Base-by-base conservation (phyloP, 352 stramenopile species). In the Globisporangium emineosum region DNA sequence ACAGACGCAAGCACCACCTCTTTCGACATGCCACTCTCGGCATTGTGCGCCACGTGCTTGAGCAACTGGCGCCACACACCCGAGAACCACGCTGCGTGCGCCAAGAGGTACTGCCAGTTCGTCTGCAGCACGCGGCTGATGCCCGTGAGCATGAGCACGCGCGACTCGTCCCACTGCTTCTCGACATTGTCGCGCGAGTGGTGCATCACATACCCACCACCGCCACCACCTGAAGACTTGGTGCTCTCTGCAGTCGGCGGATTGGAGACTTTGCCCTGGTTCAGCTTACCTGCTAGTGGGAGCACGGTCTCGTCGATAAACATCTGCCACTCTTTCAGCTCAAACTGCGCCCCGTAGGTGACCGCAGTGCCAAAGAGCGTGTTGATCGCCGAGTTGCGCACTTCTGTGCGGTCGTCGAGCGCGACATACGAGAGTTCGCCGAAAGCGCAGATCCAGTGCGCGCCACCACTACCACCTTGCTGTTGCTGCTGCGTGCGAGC, bases 141-240 rank as follows among this genome's bases (percentile, higher is more conserved):
- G 13, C 96, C 97, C 40, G 94, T 89, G 45, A 99, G 79, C 66
- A 97, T 88, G 21, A 99, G 71, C 30, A 98, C 94, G 47, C 97
- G 90, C 15, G 97, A 99, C 65, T 98, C 96, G 47, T 97, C 90
- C 96, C 97, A 99, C 76, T 99, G 97, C 67, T 99, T 99, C 33
- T 92, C 87, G 0, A 81, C 81, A 40, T 88, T 98, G 77, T 99
- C 96, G 19, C 96, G 83, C 15, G 93, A 98, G 67, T 99, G 96
- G 66, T 99, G 97, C 58, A 99, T 84, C 60, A 96, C 86, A 32
- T 91, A 83, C 15, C 65, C 70, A 15, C 52, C 64, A 32, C n/a
- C n/a, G n/a, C n/a, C n/a, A n/a, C n/a, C n/a, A n/a, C n/a, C n/a
- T n/a, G 19, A 0, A 37, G 63, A 40, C 21, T 68, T 75, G 15